Percentiles rank a stretch among this genome's conserved stretches.
Conservation (phyloP, 2,329 filamentous ascomycete species). For the Hawksworthiomyces lignivorus region DNA sequence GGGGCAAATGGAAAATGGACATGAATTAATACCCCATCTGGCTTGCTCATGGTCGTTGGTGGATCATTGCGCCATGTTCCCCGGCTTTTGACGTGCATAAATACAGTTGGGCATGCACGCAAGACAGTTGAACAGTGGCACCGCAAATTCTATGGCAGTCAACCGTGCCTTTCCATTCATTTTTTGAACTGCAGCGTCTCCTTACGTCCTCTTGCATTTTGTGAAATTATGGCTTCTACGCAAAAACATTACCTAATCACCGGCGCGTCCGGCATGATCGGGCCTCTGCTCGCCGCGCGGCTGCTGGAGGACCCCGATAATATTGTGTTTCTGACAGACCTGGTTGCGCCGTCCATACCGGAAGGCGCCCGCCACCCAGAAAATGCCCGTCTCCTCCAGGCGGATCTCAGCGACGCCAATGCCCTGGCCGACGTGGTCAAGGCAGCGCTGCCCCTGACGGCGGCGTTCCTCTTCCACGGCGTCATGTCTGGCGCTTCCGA, state of each 20-base stretch:
- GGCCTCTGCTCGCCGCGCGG: slow-evolving; percentile 29
- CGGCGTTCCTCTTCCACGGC: slow-evolving; percentile 56
- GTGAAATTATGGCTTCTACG: neutral
- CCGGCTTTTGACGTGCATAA: no score
- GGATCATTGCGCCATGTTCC: no score
- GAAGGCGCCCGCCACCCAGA: slow-evolving; percentile 37
- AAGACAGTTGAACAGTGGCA: no score
- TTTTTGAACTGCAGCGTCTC: no score
- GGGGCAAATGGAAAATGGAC: no score
- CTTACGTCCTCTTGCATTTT: no score
- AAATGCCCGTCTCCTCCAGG: slow-evolving; percentile 41
- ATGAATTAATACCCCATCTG: no score
- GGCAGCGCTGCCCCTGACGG: slow-evolving; percentile 38
- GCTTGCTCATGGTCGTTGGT: no score
- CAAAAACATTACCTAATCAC: slow-evolving; percentile 26
- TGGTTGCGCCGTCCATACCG: slow-evolving; percentile 44
- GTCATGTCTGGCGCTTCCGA: slow-evolving; percentile 61
- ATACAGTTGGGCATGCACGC: no score
- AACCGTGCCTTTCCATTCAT: no score
- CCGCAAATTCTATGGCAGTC: no score
- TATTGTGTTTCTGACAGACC: slow-evolving; percentile 41
- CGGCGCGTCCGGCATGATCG: slow-evolving; percentile 27
- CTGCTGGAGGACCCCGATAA: slow-evolving; percentile 33
- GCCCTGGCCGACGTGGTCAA: slow-evolving; percentile 34
- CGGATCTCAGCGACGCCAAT: slow-evolving; percentile 35